These are phyloP conservation scores for Alternaria arbusti DNA, from an alignment of 2,329 filamentous ascomycete genomes.

Conservation along the genomic window DNA sequence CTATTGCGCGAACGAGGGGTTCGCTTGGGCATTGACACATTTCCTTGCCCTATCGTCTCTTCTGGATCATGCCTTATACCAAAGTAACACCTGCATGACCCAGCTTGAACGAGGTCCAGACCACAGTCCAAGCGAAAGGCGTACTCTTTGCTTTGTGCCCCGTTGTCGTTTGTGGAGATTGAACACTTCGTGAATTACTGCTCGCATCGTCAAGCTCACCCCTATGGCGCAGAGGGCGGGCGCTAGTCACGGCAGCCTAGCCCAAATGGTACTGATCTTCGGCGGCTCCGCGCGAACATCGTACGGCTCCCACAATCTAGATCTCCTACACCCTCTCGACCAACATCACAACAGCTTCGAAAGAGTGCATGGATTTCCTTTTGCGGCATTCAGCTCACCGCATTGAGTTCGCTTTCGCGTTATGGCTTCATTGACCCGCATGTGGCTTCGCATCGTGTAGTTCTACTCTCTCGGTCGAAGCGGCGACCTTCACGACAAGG, in stretches of 20 bases:
- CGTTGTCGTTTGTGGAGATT: too few species aligned
- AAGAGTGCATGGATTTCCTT: not conserved
- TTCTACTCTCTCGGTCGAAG: not conserved
- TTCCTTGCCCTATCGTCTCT: not conserved
- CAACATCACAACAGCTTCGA: not conserved
- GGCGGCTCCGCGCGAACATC: not conserved
- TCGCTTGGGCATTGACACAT: not conserved
- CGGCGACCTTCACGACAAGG: not conserved
- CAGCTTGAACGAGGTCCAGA: too few species aligned
- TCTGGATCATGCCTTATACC: too few species aligned
- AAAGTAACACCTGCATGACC: too few species aligned
- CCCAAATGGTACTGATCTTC: not conserved
- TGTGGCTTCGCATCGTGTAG: not conserved
- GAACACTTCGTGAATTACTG: too few species aligned
- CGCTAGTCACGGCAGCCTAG: not conserved
- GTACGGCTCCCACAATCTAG: not conserved
- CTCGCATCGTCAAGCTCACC: not conserved
- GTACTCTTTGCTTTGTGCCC: too few species aligned
- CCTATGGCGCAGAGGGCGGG: not conserved
- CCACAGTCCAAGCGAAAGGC: rapidly evolving
- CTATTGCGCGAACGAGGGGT: not conserved
- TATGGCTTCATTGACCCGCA: not conserved
- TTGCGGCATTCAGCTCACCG: not conserved
- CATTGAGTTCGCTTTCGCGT: not conserved
- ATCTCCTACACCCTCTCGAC: not conserved